Evolutionary conservation across 2,329 filamentous ascomycete genomes (phyloP).

Genomic region (Lasiodiplodia gonubiensis): DNA sequence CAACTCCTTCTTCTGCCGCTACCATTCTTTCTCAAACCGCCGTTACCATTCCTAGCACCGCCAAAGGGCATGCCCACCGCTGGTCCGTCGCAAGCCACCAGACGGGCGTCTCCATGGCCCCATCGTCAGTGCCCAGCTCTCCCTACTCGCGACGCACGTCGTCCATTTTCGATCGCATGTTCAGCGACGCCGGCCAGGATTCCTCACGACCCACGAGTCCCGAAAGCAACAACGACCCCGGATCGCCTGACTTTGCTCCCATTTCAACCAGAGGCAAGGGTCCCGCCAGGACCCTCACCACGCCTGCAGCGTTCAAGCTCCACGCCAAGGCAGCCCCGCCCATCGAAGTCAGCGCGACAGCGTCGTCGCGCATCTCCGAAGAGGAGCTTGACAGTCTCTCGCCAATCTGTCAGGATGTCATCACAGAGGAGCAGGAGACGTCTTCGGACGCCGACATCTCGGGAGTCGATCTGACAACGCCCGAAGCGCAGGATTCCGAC

Average conservation of each 20-base stretch:
- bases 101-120: constrained; percentile 66
- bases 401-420: constrained; percentile 31
- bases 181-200: constrained; percentile 63
- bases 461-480: neutral
- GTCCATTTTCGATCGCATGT: constrained; percentile 77
- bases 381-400: constrained; percentile 23
- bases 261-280: constrained; percentile 22
- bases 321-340: constrained; percentile 33
- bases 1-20: constrained; percentile 56
- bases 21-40: constrained; percentile 68
- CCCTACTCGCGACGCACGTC: constrained; percentile 71
- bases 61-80: constrained; percentile 49
- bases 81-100: constrained; percentile 69
- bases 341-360: constrained; percentile 38
- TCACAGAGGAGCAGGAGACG: constrained; percentile 32
- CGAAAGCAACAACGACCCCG: constrained; percentile 66
- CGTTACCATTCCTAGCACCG: constrained; percentile 60
- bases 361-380: constrained; percentile 35
- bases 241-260: constrained; percentile 62
- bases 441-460: constrained; percentile 14
- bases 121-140: constrained; percentile 80
- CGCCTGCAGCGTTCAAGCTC: constrained; percentile 34
- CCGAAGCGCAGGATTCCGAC: constrained; percentile 24
- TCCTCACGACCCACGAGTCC: constrained; percentile 81
- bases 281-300: constrained; percentile 18